Percentiles rank a stretch among this genome's conserved stretches.
phyloP scores from a whole-genome alignment of 2,329 filamentous ascomycete genomes.

The Pleomassaria siparia region DNA sequence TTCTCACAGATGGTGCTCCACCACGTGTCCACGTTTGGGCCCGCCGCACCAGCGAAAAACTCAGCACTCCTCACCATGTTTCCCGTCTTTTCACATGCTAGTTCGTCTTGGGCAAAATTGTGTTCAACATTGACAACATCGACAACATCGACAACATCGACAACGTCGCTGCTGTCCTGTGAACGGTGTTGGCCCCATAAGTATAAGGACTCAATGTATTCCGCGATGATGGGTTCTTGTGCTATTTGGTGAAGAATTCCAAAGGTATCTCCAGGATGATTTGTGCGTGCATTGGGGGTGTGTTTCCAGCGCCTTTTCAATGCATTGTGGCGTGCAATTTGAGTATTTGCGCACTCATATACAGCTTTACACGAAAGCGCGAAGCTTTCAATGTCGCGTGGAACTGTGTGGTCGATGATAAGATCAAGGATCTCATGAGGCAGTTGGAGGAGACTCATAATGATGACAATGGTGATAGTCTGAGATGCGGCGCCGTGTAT shows the following conservation, averaged over 20 bases:
- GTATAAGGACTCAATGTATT: constrained; percentile 32
- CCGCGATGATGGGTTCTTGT: constrained; percentile 26
- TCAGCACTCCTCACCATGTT: constrained; percentile 17
- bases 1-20: constrained; percentile 28
- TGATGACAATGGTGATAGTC: too few species aligned
- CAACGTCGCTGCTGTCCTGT: too few species aligned
- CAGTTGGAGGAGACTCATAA: constrained; percentile 35
- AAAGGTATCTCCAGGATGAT: constrained; percentile 5
- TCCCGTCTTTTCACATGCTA: constrained; percentile 24
- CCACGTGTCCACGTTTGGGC: constrained; percentile 24
- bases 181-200: constrained; percentile 26
- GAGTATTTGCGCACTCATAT: constrained; percentile 24
- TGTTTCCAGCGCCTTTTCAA: constrained; percentile 27
- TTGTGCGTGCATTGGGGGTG: constrained; percentile 17
- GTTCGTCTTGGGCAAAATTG: constrained; percentile 22
- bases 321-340: constrained; percentile 31
- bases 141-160: constrained; percentile 4
- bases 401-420: constrained; percentile 30
- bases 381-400: constrained; percentile 31
- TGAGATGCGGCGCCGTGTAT: too few species aligned
- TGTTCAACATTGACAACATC: neutral
- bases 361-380: constrained; percentile 34
- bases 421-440: constrained; percentile 36
- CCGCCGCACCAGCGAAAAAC: neutral
- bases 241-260: constrained; percentile 29